Evolutionary conservation across 257 asterid genomes (phyloP), one percentile per base, ranked within the genome.

Genomic region (Solanum pinnatisectum): DNA sequence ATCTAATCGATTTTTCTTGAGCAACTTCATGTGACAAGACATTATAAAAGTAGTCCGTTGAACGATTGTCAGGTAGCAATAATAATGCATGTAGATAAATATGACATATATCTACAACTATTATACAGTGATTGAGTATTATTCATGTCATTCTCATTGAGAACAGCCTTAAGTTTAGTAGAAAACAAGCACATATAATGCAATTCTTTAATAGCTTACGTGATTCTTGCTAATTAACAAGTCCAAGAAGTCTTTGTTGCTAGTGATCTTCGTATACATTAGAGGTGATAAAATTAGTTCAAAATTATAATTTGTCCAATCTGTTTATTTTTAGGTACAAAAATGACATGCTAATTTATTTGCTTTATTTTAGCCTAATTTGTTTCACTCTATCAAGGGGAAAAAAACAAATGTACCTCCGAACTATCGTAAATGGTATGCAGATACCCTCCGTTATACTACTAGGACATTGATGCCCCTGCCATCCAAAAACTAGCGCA

Each of bases 1-100:
- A 67, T 70, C 3, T 3, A 4, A 70, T 70, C 20, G 1, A 32
- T 32, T 0, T 71, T 20, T 52, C 3, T 18, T 52, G 10, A 52
- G 1, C 63, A 52, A 0, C 23, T 18, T 52, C 10, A 52, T 52
- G 4, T 52, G 63, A 0, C 63, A 0, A 0, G 0, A 18, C 63
- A 18, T 6, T 52, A 52, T 52, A 52, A 52, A 52, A 52, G 4
- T 52, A 18, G 63, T 0, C 0, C 0, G 3, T 52, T 16, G 23
- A 52, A 52, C 6, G 8, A 52, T 52, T 52, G 23, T 18, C 0
- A n/a, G 12, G 3, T 32, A n/a, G 0, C 6, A 71, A 2, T 33
- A 71, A 32, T 18, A 71, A 3, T 32, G 2, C 42, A 18, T 71
- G 14, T 8, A 33, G 25, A 71, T 32, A 37, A 30, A 68, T 68